A percentile compares a stretch with the other conserved stretches of the same genome.
Conservation (phyloP, 352 stramenopile species). For the Discostella stelligera region DNA sequence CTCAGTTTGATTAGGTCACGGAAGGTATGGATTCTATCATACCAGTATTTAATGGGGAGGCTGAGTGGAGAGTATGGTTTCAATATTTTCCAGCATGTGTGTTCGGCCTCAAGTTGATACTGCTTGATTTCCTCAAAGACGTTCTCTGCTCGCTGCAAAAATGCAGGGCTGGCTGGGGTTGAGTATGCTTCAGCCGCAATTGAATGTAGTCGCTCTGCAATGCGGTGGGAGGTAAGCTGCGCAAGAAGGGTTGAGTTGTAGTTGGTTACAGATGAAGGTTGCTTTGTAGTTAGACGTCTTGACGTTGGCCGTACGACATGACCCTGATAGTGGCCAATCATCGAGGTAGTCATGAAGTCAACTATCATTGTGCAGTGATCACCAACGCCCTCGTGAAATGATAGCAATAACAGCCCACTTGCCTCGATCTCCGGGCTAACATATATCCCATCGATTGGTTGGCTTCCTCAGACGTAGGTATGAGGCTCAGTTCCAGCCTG, state of each 20-base stretch:
- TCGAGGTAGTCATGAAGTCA: neutral
- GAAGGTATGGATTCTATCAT: neutral
- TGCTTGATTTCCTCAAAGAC: neutral
- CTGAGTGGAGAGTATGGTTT: constrained; percentile 12
- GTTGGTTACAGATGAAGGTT: neutral
- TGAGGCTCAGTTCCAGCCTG: neutral
- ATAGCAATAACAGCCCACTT: neutral
- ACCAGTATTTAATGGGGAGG: neutral
- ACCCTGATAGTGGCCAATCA: neutral
- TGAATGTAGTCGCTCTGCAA: neutral
- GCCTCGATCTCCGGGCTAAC: neutral
- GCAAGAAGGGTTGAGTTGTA: neutral
- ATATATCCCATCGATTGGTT: neutral
- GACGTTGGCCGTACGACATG: neutral
- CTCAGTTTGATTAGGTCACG: neutral
- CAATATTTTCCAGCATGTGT: constrained; percentile 16
- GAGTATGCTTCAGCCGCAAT: neutral
- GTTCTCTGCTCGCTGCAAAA: neutral
- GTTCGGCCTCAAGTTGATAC: neutral
- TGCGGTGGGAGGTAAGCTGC: neutral
- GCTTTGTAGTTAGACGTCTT: neutral
- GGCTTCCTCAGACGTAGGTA: neutral
- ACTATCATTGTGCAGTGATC: neutral
- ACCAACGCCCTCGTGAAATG: neutral
- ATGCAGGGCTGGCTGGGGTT: no score